Evolutionary conservation across 1,139 yeast species (phyloP).

Genomic region (Pichia kudriavzevii): DNA sequence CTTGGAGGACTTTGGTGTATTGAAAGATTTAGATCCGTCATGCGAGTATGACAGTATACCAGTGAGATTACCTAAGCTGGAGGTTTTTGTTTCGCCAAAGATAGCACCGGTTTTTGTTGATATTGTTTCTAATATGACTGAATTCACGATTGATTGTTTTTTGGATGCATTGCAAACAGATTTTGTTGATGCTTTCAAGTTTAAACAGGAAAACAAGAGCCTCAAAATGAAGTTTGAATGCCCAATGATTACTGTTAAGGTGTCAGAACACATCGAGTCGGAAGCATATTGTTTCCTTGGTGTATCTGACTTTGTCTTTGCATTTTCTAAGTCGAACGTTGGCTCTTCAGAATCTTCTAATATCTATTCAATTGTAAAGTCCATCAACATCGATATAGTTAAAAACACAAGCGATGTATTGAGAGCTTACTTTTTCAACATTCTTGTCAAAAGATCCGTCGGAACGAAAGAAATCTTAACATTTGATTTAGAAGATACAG

Average conservation of each 20-base stretch:
- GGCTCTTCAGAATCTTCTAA: background rate
- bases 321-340: conserved; percentile 3
- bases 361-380: conserved; percentile 6
- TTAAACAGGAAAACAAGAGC: conserved; percentile 7
- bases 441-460: conserved; percentile 9
- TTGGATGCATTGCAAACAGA: conserved; percentile 62
- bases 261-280: conserved; percentile 31
- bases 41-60: conserved; percentile 49
- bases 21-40: conserved; percentile 16
- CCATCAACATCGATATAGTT: conserved; percentile 33
- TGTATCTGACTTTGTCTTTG: conserved; percentile 5
- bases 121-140: conserved; percentile 30
- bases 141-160: conserved; percentile 33
- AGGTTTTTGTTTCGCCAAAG: conserved; percentile 34
- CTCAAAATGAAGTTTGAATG: conserved; percentile 36
- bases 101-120: conserved; percentile 29
- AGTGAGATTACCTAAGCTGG: conserved; percentile 42
- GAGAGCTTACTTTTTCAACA: conserved; percentile 1
- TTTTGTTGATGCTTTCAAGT: conserved; percentile 38
- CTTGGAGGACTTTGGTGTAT: conserved; percentile 8
- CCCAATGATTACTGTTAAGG: conserved; percentile 39
- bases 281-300: conserved; percentile 9
- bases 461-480: conserved; percentile 6
- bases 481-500: conserved; percentile 8
- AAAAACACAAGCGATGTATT: conserved; percentile 6